Evolutionary conservation across 208 protist species (phyloP).

Genomic region (Crithidia bombi): DNA sequence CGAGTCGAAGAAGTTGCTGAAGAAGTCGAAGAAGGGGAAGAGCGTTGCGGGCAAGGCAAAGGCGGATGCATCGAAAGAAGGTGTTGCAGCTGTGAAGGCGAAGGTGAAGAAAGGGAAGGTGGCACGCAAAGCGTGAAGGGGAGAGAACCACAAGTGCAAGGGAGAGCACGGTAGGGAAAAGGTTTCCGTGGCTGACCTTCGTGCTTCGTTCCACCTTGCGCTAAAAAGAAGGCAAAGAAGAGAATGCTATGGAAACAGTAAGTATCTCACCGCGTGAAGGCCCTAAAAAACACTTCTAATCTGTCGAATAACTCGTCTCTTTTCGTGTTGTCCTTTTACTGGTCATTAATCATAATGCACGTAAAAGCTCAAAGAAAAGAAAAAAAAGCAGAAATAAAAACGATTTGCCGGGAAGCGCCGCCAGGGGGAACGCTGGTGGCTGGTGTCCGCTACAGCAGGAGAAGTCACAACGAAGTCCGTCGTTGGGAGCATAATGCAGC

Average conservation of each 20-base stretch:
- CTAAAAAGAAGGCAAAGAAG: too few species aligned
- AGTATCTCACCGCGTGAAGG: background rate
- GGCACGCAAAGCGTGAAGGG: background rate
- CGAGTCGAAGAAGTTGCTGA: constrained; percentile 28
- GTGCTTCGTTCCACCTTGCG: too few species aligned
- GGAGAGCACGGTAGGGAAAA: background rate
- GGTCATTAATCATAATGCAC: background rate
- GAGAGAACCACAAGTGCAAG: background rate
- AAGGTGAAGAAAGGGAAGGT: constrained; percentile 13
- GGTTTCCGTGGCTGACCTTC: too few species aligned
- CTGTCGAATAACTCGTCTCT: constrained; percentile 12
- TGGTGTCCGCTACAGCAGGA: too few species aligned
- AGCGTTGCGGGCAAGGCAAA: constrained; percentile 6
- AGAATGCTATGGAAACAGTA: background rate
- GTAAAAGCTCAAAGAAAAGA: background rate
- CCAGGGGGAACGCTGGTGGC: too few species aligned
- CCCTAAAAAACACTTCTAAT: background rate
- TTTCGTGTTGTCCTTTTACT: constrained; percentile 1
- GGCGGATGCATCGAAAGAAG: background rate
- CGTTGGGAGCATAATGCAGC: too few species aligned
- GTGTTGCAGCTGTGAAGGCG: background rate
- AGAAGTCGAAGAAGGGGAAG: constrained; percentile 31
- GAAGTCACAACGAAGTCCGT: too few species aligned
- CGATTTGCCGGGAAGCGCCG: too few species aligned
- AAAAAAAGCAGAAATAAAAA: constrained; percentile 9